Percentiles rank a stretch among this genome's conserved stretches.
phyloP scores from a whole-genome alignment of 2,329 filamentous ascomycete genomes.

The Sclerotinia subarctica region DNA sequence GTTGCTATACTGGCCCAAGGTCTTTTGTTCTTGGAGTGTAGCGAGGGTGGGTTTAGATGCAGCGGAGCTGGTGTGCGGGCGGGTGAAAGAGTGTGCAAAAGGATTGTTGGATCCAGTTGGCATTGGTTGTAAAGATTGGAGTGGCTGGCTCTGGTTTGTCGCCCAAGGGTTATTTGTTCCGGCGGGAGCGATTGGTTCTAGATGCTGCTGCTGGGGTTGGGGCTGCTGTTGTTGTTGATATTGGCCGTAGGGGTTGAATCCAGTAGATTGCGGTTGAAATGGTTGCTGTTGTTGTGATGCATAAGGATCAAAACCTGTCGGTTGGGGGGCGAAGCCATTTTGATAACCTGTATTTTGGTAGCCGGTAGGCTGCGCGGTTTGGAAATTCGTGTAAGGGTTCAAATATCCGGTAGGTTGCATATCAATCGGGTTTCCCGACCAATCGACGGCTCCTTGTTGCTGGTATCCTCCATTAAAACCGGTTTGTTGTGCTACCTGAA shows the following conservation, averaged over 20 bases:
- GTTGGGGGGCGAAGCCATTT: conserved; percentile 67
- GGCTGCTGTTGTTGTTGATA: conserved; percentile 30
- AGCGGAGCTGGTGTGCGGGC: conserved; percentile 51
- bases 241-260: conserved; percentile 54
- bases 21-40: conserved; percentile 80
- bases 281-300: conserved; percentile 46
- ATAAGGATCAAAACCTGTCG: conserved; percentile 69
- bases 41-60: conserved; percentile 67
- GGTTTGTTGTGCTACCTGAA: conserved; percentile 61
- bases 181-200: conserved; percentile 63
- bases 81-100: conserved; percentile 74
- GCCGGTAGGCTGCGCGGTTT: conserved; percentile 53
- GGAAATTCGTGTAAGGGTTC: conserved; percentile 55
- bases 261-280: conserved; percentile 57
- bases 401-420: conserved; percentile 76
- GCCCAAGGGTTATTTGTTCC: conserved; percentile 97
- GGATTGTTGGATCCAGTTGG: conserved; percentile 97
- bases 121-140: conserved; percentile 69
- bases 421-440: conserved; percentile 93
- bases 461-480: conserved; percentile 97
- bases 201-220: conserved; percentile 48
- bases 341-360: conserved; percentile 64
- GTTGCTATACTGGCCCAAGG: conserved; percentile 48
- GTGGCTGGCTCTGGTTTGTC: conserved; percentile 53
- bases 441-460: conserved; percentile 93